These are phyloP conservation scores for Tilletiaria anomala DNA, from an alignment of 1,284 basidiomycete genomes.

Conservation along the genomic window DNA sequence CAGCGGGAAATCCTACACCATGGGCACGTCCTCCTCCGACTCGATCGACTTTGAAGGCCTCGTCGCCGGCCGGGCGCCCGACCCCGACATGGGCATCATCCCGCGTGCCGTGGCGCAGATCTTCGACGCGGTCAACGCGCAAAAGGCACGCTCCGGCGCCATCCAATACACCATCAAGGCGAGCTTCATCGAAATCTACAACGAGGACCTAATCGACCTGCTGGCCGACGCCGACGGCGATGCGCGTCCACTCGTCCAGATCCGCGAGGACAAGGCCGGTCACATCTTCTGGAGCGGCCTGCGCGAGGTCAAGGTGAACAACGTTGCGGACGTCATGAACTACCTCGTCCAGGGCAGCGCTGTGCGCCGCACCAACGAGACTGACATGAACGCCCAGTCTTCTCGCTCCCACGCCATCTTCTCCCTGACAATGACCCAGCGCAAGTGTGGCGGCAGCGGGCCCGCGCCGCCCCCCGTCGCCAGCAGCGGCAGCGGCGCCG, in stretches of 20 bases:
- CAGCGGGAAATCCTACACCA: slow-evolving; percentile 91
- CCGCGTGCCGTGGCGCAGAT: slow-evolving; percentile 86
- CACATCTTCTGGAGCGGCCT: slow-evolving; percentile 94
- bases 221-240: slow-evolving; percentile 28
- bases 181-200: slow-evolving; percentile 74
- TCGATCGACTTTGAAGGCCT: slow-evolving; percentile 20
- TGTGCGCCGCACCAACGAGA: slow-evolving; percentile 85
- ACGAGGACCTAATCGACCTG: slow-evolving; percentile 51
- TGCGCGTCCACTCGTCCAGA: slow-evolving; percentile 66
- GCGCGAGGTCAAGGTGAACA: slow-evolving; percentile 72
- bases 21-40: slow-evolving; percentile 46
- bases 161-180: slow-evolving; percentile 26
- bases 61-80: slow-evolving; percentile 16
- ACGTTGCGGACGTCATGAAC: slow-evolving; percentile 76
- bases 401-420: slow-evolving; percentile 98
- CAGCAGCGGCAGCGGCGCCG: not conserved
- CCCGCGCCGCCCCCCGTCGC: slow-evolving; percentile 12
- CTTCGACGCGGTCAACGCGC: slow-evolving; percentile 51
- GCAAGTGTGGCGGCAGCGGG: slow-evolving; percentile 19
- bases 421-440: slow-evolving; percentile 69
- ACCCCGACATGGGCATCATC: slow-evolving; percentile 57
- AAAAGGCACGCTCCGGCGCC: slow-evolving; percentile 45
- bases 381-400: slow-evolving; percentile 95
- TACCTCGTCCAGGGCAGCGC: slow-evolving; percentile 65
- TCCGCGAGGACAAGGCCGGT: slow-evolving; percentile 89